Evolutionary conservation across 768 basidiomycete species (phyloP).

Genomic region (Tephrocybe sp.): DNA sequence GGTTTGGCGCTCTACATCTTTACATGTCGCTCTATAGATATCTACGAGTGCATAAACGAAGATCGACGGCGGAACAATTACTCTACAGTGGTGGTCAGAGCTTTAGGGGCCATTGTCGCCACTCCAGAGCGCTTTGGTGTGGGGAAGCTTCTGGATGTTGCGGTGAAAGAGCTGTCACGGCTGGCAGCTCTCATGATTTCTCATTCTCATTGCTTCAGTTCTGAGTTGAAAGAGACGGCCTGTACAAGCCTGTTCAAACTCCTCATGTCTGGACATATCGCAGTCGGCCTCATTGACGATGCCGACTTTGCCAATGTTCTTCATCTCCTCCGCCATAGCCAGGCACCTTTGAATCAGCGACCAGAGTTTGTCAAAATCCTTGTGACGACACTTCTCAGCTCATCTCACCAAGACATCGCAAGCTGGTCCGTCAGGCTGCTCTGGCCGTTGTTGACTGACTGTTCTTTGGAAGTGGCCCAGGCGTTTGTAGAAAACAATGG

Average conservation of each 20-base stretch:
- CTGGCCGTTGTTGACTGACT: slow-evolving; percentile 25
- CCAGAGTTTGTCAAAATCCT: slow-evolving; percentile 28
- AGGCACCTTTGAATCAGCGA: slow-evolving; percentile 21
- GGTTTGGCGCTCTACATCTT: slow-evolving; percentile 30
- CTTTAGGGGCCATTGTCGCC: slow-evolving; percentile 30
- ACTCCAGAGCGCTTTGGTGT: slow-evolving; percentile 29
- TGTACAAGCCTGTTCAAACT: slow-evolving; percentile 33
- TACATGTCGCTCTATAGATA: slow-evolving; percentile 24
- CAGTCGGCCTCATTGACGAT: slow-evolving; percentile 27
- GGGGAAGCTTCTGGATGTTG: slow-evolving; percentile 27
- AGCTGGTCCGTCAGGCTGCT: slow-evolving; percentile 34
- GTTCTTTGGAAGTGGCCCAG: slow-evolving; percentile 22
- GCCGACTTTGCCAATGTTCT: slow-evolving; percentile 32
- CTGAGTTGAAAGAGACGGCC: slow-evolving; percentile 23
- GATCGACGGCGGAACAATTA: slow-evolving; percentile 27
- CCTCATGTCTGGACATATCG: slow-evolving; percentile 31
- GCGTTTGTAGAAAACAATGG: slow-evolving; percentile 32
- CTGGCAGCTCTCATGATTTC: slow-evolving; percentile 29
- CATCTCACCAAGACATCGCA: slow-evolving; percentile 28
- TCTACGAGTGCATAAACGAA: slow-evolving; percentile 23
- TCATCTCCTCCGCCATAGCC: slow-evolving; percentile 33
- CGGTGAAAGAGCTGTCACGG: slow-evolving; percentile 28
- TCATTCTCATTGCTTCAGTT: slow-evolving; percentile 26
- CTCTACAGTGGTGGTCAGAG: slow-evolving; percentile 28
- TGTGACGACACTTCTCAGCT: slow-evolving; percentile 26